These are phyloP conservation scores for Closterium sp. DNA, from an alignment of 139 green algal species.

Conservation along the genomic window DNA sequence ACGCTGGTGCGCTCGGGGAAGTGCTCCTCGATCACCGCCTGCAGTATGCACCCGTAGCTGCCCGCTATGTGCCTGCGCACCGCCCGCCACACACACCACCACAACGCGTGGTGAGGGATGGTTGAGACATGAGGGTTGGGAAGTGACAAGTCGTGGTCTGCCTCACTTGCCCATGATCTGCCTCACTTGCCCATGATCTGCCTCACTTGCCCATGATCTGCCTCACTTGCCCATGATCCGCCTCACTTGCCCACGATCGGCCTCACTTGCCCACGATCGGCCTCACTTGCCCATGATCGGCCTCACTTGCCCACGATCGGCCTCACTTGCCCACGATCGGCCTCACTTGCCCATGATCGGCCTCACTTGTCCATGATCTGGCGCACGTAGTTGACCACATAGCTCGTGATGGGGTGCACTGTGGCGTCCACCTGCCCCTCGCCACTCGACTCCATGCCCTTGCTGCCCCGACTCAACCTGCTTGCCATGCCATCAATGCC, in stretches of 20 bases:
- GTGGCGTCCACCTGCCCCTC: not conserved
- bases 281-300: not conserved
- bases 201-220: not conserved
- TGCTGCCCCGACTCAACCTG: not conserved
- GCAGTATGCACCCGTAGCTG: not conserved
- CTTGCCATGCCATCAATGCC: not conserved
- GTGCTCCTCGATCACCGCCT: constrained; percentile 1
- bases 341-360: not conserved
- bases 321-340: not conserved
- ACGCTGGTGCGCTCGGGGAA: not conserved
- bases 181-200: not conserved
- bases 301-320: not conserved
- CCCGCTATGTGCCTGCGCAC: not conserved
- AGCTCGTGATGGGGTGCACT: constrained; percentile 26
- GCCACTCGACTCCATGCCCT: not conserved
- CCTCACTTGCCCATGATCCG: not conserved
- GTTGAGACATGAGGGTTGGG: not conserved
- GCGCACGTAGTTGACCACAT: constrained; percentile 29
- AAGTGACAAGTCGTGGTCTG: not conserved
- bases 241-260: not conserved
- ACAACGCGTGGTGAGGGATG: not conserved
- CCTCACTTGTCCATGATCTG: constrained; percentile 9
- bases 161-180: not conserved
- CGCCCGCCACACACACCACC: not conserved
- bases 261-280: not conserved